Percentiles rank a stretch among this genome's conserved stretches.
phyloP scores from a whole-genome alignment of 2,329 filamentous ascomycete genomes.

The Cadophora malorum region DNA sequence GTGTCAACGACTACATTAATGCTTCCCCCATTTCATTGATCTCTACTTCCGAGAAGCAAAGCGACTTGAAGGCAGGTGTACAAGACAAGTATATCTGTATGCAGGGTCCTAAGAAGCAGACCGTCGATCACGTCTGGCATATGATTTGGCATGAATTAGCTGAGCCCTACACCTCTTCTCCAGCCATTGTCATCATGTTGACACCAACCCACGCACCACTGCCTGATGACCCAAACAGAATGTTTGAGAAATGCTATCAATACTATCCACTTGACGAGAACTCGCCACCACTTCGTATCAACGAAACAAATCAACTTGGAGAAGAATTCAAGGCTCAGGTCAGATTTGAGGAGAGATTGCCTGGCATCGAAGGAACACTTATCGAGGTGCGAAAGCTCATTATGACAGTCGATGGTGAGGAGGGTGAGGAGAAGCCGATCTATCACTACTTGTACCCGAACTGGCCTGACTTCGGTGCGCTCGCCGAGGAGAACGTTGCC shows the following conservation, averaged over 20 bases:
- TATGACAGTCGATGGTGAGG: slow-evolving; percentile 51
- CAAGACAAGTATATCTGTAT: slow-evolving; percentile 81
- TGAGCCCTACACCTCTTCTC: slow-evolving; percentile 56
- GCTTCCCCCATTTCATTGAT: slow-evolving; percentile 67
- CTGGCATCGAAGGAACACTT: slow-evolving; percentile 60
- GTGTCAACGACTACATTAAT: slow-evolving; percentile 80
- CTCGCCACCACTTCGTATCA: slow-evolving; percentile 60
- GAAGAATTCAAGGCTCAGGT: slow-evolving; percentile 74
- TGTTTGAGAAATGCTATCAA: slow-evolving; percentile 79
- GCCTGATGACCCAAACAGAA: slow-evolving; percentile 53
- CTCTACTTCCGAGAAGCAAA: slow-evolving; percentile 45
- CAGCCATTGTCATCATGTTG: slow-evolving; percentile 90
- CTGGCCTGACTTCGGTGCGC: slow-evolving; percentile 92
- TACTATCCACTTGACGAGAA: slow-evolving; percentile 76
- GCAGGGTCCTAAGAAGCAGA: slow-evolving; percentile 82
- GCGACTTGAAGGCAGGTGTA: slow-evolving; percentile 37
- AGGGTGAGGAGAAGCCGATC: slow-evolving; percentile 65
- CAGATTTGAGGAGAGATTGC: slow-evolving; percentile 59
- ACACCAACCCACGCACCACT: slow-evolving; percentile 75
- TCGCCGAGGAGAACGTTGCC: slow-evolving; percentile 69
- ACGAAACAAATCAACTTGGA: slow-evolving; percentile 67
- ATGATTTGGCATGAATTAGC: slow-evolving; percentile 83
- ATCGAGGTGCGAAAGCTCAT: slow-evolving; percentile 79
- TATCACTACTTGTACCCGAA: slow-evolving; percentile 86
- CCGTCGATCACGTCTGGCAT: slow-evolving; percentile 86